These are phyloP conservation scores for Moesziomyces globuligerus DNA, from an alignment of 1,284 basidiomycete genomes.

Conservation along the genomic window DNA sequence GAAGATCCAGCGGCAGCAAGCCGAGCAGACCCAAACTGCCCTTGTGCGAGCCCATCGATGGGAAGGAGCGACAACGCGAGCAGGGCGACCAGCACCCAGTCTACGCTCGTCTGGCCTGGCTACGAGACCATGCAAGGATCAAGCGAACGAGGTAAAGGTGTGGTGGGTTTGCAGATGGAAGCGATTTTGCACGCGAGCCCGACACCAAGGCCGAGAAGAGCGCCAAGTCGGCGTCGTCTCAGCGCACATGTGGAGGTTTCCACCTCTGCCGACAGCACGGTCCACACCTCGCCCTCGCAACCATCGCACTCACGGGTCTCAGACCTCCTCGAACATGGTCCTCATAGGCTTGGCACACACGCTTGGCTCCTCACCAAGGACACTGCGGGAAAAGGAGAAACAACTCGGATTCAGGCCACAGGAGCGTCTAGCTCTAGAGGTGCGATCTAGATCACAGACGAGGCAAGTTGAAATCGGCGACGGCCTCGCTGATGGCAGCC, in stretches of 20 bases:
- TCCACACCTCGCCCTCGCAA: no score
- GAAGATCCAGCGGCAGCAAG: conserved; percentile 55
- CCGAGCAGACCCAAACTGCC: conserved; percentile 22
- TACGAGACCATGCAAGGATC: conserved; percentile 1
- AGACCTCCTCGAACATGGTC: no score
- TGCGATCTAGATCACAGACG: neutral
- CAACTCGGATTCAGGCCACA: neutral
- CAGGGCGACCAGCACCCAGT: conserved; percentile 15
- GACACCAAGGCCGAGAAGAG: no score
- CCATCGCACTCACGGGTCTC: no score
- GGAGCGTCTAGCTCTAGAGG: neutral
- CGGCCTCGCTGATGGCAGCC: conserved; percentile 29
- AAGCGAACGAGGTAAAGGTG: no score
- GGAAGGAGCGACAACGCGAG: neutral
- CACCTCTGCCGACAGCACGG: no score
- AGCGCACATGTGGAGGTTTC: conserved; percentile 29
- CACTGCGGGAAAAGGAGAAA: neutral
- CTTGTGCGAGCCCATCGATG: conserved; percentile 3
- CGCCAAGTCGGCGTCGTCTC: no score
- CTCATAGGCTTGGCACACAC: no score
- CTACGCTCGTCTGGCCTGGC: neutral
- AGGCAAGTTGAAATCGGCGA: conserved; percentile 24
- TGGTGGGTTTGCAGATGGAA: no score
- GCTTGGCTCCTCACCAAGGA: no score
- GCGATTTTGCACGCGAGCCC: no score